Percentiles rank a stretch among this genome's conserved stretches.
phyloP scores from a whole-genome alignment of 768 basidiomycete genomes.

The Suillus spraguei region DNA sequence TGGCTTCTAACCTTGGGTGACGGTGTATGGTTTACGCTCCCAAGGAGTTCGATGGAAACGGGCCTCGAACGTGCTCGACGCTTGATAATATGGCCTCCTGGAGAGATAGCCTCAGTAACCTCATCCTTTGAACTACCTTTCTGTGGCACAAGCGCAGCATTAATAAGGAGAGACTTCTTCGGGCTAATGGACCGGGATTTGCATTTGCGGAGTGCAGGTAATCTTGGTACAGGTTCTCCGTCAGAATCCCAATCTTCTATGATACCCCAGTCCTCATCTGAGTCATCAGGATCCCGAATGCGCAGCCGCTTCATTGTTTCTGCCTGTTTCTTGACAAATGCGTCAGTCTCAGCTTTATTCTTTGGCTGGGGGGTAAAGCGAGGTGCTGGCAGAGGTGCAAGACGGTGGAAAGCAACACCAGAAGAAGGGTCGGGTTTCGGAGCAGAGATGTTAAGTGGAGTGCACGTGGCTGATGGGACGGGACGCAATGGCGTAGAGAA shows the following conservation, averaged over 20 bases:
- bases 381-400: conserved; percentile 36
- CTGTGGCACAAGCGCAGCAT: conserved; percentile 26
- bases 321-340: conserved; percentile 51
- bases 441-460: conserved; percentile 41
- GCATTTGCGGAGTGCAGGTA: conserved; percentile 28
- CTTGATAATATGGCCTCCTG: conserved; percentile 76
- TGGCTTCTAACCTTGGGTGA: conserved; percentile 36
- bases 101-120: conserved; percentile 70
- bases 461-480: conserved; percentile 24
- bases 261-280: conserved; percentile 46
- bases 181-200: conserved; percentile 33
- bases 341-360: conserved; percentile 39
- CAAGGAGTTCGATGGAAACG: conserved; percentile 64
- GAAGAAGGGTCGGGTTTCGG: conserved; percentile 35
- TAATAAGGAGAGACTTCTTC: conserved; percentile 26
- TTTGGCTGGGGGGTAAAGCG: conserved; percentile 36
- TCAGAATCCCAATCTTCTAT: conserved; percentile 52
- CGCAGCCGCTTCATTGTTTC: conserved; percentile 65
- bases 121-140: conserved; percentile 54
- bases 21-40: conserved; percentile 47
- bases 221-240: conserved; percentile 46
- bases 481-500: conserved; percentile 61
- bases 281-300: conserved; percentile 55
- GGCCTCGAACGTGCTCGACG: conserved; percentile 75
- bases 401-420: conserved; percentile 36